phyloP scores from a whole-genome alignment of 352 stramenopile species.

The Globisporangium iwayamae region DNA sequence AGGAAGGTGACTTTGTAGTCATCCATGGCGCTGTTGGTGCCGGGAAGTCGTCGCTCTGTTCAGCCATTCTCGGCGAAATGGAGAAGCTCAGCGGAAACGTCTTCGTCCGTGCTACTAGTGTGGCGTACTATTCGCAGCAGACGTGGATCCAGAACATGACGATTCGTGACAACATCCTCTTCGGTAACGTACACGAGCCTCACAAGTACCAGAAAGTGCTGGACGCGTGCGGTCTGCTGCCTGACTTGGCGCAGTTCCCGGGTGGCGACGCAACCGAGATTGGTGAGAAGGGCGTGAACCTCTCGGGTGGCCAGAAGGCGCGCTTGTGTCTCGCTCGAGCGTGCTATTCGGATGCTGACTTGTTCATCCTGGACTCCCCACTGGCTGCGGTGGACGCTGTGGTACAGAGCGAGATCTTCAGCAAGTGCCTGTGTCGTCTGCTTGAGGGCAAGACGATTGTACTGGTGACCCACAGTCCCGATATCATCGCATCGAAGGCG shows the following conservation, averaged over 20 bases:
- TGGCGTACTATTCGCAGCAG: conserved; percentile 79
- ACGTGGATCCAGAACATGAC: conserved; percentile 39
- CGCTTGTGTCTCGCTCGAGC: conserved; percentile 40
- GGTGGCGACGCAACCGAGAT: too few species aligned
- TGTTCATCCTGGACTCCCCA: conserved; percentile 91
- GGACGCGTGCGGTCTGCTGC: conserved; percentile 8
- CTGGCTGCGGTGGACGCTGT: conserved; percentile 92
- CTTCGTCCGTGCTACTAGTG: conserved; percentile 23
- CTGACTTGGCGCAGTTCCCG: too few species aligned
- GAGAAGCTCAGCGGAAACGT: conserved; percentile 22
- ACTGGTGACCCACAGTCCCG: conserved; percentile 89
- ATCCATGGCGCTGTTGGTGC: conserved; percentile 25
- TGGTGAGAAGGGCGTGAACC: too few species aligned
- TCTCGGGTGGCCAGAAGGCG: too few species aligned
- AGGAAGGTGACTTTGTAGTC: conserved; percentile 38
- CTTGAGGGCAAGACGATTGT: conserved; percentile 70
- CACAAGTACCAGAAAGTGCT: conserved; percentile 57
- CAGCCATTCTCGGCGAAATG: conserved; percentile 1
- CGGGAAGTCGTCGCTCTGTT: neutral
- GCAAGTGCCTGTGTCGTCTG: conserved; percentile 39
- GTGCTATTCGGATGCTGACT: conserved; percentile 54
- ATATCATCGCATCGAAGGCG: conserved; percentile 40
- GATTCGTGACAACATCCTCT: conserved; percentile 94
- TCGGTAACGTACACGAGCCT: conserved; percentile 60
- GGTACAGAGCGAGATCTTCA: conserved; percentile 91